A percentile compares a stretch with the other conserved stretches of the same genome.
phyloP scores from a whole-genome alignment of 2,329 filamentous ascomycete species.

The Monilinia laxa region DNA sequence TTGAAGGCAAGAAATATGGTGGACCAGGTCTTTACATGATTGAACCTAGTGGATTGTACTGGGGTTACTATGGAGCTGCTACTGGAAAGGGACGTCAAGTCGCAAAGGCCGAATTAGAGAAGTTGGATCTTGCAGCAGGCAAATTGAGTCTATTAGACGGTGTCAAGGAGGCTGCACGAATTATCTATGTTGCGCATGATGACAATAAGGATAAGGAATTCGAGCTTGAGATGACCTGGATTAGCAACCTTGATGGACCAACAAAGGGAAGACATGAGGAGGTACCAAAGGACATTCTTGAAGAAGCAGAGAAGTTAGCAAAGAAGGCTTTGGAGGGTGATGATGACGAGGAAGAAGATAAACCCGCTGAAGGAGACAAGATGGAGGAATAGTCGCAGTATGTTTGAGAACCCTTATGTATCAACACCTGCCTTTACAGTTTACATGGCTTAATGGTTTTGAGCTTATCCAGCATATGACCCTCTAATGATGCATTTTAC shows the following conservation, averaged over 20 bases:
- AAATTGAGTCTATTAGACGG: constrained; percentile 79
- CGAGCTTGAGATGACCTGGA: constrained; percentile 99
- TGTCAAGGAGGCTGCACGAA: constrained; percentile 93
- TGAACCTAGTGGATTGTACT: constrained; percentile 94
- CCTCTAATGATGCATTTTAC: constrained; percentile 24
- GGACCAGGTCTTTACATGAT: constrained; percentile 98
- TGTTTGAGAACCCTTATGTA: constrained; percentile 37
- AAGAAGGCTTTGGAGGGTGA: constrained; percentile 87
- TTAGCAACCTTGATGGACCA: constrained; percentile 78
- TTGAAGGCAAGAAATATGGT: constrained; percentile 71
- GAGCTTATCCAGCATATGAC: constrained; percentile 22
- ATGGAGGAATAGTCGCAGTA: constrained; percentile 74
- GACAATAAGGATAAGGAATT: constrained; percentile 99
- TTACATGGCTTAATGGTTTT: constrained; percentile 13
- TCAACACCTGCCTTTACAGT: constrained; percentile 33
- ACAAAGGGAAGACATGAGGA: constrained; percentile 92
- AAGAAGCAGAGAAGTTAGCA: constrained; percentile 90
- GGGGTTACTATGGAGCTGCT: constrained; percentile 98
- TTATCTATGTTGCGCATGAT: constrained; percentile 96
- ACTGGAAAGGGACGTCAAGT: constrained; percentile 96
- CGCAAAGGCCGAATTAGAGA: constrained; percentile 97
- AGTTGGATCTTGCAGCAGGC: constrained; percentile 80
- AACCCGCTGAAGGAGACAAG: constrained; percentile 66
- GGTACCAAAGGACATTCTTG: constrained; percentile 84
- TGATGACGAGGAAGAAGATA: constrained; percentile 73